A percentile compares a stretch with the other conserved stretches of the same genome.
Evolutionary conservation across 495 filamentous ascomycete species (phyloP).

Genomic region (Penicillium ucsense): DNA sequence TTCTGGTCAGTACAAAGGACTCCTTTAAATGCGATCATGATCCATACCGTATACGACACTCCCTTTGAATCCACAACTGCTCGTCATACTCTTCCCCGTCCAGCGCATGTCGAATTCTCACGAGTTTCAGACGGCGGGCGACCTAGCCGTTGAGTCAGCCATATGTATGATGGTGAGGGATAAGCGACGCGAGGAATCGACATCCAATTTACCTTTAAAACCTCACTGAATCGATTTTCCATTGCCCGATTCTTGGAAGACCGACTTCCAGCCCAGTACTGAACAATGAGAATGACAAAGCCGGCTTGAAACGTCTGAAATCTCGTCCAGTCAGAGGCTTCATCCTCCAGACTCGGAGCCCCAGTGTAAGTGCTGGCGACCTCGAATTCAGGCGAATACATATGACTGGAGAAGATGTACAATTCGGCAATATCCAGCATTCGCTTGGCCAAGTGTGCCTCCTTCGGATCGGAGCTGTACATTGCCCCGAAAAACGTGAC

Average conservation of each 20-base stretch:
- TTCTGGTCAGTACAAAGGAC: slow-evolving; percentile 5
- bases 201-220: slow-evolving; percentile 23
- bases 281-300: slow-evolving; percentile 29
- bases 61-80: slow-evolving; percentile 34
- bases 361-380: slow-evolving; percentile 23
- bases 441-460: slow-evolving; percentile 27
- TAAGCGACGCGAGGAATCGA: too few relatives aligned
- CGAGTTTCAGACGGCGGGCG: slow-evolving; percentile 28
- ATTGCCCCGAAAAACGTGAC: slow-evolving; percentile 40
- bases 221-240: slow-evolving; percentile 36
- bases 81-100: slow-evolving; percentile 20
- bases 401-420: slow-evolving; percentile 33
- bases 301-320: slow-evolving; percentile 39
- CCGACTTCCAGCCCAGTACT: slow-evolving; percentile 39
- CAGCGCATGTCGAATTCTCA: slow-evolving; percentile 22
- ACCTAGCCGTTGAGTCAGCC: slow-evolving; percentile 7
- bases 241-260: slow-evolving; percentile 32
- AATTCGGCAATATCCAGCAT: slow-evolving; percentile 40
- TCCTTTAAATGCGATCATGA: not conserved
- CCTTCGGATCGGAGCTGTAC: slow-evolving; percentile 33
- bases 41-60: slow-evolving; percentile 34
- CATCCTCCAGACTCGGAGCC: slow-evolving; percentile 9
- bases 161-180: too few relatives aligned
- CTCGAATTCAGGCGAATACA: slow-evolving; percentile 34
- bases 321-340: slow-evolving; percentile 24